Evolutionary conservation across 257 asterid genomes (phyloP).

Genomic region (Nicotiana obtusifolia): DNA sequence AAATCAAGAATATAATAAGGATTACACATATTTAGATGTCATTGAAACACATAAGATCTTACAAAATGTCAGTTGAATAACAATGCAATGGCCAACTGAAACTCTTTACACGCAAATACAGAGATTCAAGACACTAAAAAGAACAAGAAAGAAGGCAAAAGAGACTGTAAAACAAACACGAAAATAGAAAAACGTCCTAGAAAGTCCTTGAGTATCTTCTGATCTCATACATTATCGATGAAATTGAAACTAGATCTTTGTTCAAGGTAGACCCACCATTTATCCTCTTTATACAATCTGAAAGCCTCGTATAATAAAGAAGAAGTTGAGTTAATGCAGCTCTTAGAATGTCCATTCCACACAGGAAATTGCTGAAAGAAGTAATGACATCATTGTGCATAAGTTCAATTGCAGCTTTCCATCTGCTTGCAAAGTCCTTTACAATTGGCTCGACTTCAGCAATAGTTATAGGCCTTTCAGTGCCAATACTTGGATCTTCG

Average conservation of each 20-base stretch:
- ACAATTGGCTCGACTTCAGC: slow-evolving; percentile 84
- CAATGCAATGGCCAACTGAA: neutral
- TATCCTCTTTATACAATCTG: slow-evolving; percentile 80
- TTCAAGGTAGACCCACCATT: slow-evolving; percentile 72
- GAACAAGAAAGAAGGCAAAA: no score
- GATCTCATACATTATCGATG: slow-evolving; percentile 90
- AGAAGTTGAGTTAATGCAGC: slow-evolving; percentile 92
- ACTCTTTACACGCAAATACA: neutral
- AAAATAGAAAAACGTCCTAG: neutral
- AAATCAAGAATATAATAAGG: neutral
- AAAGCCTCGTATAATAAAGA: slow-evolving; percentile 88
- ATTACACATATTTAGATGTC: neutral
- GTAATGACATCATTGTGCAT: slow-evolving; percentile 94
- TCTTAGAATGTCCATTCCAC: slow-evolving; percentile 95
- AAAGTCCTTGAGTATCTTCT: slow-evolving; percentile 88
- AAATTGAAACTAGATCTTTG: slow-evolving; percentile 94
- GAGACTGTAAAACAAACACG: neutral
- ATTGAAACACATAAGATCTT: neutral
- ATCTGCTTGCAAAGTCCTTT: slow-evolving; percentile 87
- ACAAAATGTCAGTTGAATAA: neutral
- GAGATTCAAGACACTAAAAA: neutral
- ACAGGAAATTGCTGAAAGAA: slow-evolving; percentile 85
- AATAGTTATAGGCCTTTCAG: slow-evolving; percentile 55
- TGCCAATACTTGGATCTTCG: slow-evolving; percentile 65
- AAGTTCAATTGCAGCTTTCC: slow-evolving; percentile 95